A percentile compares a stretch with the other conserved stretches of the same genome.
Conservation (phyloP, 192 early-diverging fungal genomes). For the Coemansia sp. region DNA sequence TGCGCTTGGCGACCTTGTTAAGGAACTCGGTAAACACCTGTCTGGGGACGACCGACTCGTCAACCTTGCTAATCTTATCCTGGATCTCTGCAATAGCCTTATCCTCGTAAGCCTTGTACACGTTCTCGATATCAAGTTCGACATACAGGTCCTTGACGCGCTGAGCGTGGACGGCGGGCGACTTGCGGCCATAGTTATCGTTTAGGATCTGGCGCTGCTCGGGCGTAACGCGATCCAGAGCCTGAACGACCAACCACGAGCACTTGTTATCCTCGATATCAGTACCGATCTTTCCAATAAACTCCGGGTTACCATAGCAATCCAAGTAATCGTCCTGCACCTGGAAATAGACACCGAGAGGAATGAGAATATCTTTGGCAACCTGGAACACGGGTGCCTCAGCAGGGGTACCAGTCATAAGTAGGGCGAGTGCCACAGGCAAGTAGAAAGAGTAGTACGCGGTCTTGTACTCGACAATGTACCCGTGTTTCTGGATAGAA, state of each 20-base stretch:
- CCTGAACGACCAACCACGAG: constrained; percentile 96
- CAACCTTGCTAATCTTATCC: constrained; percentile 77
- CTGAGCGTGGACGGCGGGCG: constrained; percentile 67
- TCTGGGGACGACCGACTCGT: constrained; percentile 76
- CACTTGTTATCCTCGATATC: constrained; percentile 99
- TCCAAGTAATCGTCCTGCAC: constrained; percentile 98
- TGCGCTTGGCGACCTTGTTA: constrained; percentile 94
- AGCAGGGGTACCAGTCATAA: constrained; percentile 77
- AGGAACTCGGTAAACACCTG: constrained; percentile 90
- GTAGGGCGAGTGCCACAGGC: constrained; percentile 92
- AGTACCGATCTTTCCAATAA: constrained; percentile 99
- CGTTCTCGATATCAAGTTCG: constrained; percentile 73
- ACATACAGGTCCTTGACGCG: constrained; percentile 83
- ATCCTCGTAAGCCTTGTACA: constrained; percentile 91
- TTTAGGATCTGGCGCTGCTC: constrained; percentile 86
- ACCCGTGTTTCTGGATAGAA: constrained; percentile 86
- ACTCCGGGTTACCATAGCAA: constrained; percentile 86
- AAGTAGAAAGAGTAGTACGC: constrained; percentile 99
- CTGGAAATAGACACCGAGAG: constrained; percentile 98
- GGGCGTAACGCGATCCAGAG: constrained; percentile 70
- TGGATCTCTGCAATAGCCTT: constrained; percentile 71
- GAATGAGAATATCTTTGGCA: constrained; percentile 84
- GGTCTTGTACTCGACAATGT: constrained; percentile 98
- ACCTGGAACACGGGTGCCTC: constrained; percentile 78
- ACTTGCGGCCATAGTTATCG: constrained; percentile 91